These are phyloP conservation scores for Carallia pectinifolia DNA, from an alignment of 345 rosid species.

Conservation along the genomic window DNA sequence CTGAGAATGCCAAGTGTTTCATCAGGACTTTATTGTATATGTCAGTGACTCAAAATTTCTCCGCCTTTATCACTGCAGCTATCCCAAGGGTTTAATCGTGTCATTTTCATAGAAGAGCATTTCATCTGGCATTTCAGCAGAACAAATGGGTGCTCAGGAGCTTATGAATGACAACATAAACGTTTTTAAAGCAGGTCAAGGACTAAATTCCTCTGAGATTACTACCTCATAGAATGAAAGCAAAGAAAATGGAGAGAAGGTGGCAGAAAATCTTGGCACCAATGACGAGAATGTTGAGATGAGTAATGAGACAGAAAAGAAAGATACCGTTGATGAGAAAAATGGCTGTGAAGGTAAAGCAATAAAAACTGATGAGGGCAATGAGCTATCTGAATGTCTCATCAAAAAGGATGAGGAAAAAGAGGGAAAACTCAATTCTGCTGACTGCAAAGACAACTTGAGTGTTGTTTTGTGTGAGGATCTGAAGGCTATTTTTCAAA, in stretches of 20 bases:
- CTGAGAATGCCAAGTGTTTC: not conserved
- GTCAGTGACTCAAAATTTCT: slow-evolving; percentile 17
- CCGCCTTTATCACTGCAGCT: slow-evolving; percentile 37
- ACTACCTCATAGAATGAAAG: not conserved
- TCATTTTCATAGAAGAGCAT: slow-evolving; percentile 65
- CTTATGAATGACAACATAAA: slow-evolving; percentile 18
- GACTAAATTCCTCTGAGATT: slow-evolving; percentile 4
- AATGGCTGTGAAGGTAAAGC: slow-evolving; percentile 33
- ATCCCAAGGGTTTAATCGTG: slow-evolving; percentile 38
- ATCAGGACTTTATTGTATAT: not conserved
- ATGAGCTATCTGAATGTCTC: slow-evolving; percentile 46
- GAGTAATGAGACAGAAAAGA: slow-evolving; percentile 14
- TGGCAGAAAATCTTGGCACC: not conserved
- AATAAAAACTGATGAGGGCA: slow-evolving; percentile 14
- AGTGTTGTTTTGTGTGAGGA: slow-evolving; percentile 83
- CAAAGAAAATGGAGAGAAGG: not conserved
- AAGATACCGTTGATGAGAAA: slow-evolving; percentile 21
- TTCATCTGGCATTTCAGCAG: slow-evolving; percentile 33
- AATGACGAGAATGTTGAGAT: slow-evolving; percentile 13
- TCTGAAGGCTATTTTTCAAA: slow-evolving; percentile 65
- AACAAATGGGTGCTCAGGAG: slow-evolving; percentile 31
- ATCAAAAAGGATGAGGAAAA: slow-evolving; percentile 38
- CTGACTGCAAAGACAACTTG: not conserved
- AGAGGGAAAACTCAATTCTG: slow-evolving; percentile 44
- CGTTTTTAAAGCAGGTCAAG: slow-evolving; percentile 22